phyloP scores from a whole-genome alignment of 1,139 yeast species.

The Taiozyma onychis region DNA sequence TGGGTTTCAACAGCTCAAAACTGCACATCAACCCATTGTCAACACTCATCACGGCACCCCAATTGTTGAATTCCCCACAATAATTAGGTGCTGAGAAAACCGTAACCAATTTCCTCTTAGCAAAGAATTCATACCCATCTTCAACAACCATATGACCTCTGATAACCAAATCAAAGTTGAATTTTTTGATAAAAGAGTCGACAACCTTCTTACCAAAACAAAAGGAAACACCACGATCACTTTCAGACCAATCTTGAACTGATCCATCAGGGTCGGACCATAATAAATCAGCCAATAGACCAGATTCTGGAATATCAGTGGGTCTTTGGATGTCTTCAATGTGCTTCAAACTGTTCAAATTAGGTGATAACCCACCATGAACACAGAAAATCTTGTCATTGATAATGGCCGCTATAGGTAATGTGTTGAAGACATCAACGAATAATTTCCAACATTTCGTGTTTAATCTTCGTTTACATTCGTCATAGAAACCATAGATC shows the following conservation, averaged over 20 bases:
- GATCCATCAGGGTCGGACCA: constrained; percentile 86
- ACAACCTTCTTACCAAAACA: constrained; percentile 75
- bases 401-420: constrained; percentile 84
- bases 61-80: constrained; percentile 86
- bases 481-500: constrained; percentile 85
- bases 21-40: constrained; percentile 73
- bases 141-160: constrained; percentile 94
- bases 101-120: constrained; percentile 71
- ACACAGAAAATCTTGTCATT: constrained; percentile 83
- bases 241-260: constrained; percentile 68
- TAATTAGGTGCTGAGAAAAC: constrained; percentile 86
- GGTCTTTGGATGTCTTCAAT: constrained; percentile 72
- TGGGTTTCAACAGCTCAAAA: constrained; percentile 75
- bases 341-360: constrained; percentile 56
- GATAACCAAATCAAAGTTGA: constrained; percentile 74
- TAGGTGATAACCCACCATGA: constrained; percentile 87
- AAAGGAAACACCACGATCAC: constrained; percentile 84
- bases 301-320: constrained; percentile 82
- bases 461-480: constrained; percentile 70
- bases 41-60: constrained; percentile 90
- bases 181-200: constrained; percentile 59
- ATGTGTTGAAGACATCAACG: constrained; percentile 77
- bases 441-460: constrained; percentile 70
- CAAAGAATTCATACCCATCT: constrained; percentile 86
- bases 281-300: constrained; percentile 71